phyloP scores from a whole-genome alignment of 2,329 filamentous ascomycete species.

The Diaporthe citrichinensis region DNA sequence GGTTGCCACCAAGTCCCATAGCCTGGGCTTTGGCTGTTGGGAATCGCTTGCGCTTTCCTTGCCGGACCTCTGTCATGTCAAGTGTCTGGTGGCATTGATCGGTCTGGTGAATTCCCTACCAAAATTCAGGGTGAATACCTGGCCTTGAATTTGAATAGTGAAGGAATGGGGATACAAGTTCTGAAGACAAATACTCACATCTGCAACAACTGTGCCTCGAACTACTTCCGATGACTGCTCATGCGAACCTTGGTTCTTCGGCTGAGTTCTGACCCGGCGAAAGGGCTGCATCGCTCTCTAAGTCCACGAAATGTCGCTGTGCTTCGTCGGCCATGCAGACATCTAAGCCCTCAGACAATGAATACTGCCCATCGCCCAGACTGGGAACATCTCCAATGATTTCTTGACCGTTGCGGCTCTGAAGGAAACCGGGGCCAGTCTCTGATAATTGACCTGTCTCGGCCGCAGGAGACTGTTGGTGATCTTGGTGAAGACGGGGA shows the following conservation, averaged over 20 bases:
- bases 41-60: slow-evolving; percentile 4
- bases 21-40: slow-evolving; percentile 5
- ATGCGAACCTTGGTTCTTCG: neutral
- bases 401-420: neutral
- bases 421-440: neutral
- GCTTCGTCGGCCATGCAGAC: too few relatives aligned
- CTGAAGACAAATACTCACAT: neutral
- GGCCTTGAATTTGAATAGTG: neutral
- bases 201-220: too few relatives aligned
- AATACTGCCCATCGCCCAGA: neutral
- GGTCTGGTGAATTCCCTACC: neutral
- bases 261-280: too few relatives aligned
- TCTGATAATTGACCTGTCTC: neutral
- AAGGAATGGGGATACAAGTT: neutral
- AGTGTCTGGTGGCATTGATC: neutral
- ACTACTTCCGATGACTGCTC: neutral
- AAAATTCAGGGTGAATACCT: neutral
- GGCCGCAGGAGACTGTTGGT: too few relatives aligned
- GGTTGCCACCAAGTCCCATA: neutral
- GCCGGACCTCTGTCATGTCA: neutral
- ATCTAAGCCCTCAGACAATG: neutral
- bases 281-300: neutral
- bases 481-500: neutral
- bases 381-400: neutral
- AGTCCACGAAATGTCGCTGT: too few relatives aligned